Base-by-base conservation (phyloP, 2,329 filamentous ascomycete species). In the Peltaster fructicola region DNA sequence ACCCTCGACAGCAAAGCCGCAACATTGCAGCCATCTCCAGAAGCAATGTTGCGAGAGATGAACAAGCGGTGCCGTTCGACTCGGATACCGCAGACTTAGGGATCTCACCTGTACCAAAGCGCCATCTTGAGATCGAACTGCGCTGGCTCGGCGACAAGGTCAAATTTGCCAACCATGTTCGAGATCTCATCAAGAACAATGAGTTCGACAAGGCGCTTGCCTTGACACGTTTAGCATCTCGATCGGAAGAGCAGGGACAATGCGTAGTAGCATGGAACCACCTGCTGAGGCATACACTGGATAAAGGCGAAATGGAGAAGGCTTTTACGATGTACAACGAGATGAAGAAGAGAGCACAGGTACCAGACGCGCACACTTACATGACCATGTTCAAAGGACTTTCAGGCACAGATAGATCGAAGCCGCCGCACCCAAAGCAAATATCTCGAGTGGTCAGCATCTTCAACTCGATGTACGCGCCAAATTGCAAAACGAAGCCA, bases 291-390 rank as follows among this genome's bases (percentile, higher is more conserved):
- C 69, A 81, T 48, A 59, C 68, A 33, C 54, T 93, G 47, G 52
- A 62, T 20, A 57, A 68, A 13, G 58, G 66, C 20, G 61, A 62
- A 25, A 50, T 81, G 16, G 61, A 62, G 31, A 54, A 59, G 11
- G 84, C 78, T 10, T 53, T 91, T 29, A 82, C 77, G 52, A 58
- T 81, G n/a, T 93, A 72, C 55, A 92, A 93, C 49, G 85, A 95
- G 76, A 95, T 98, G 85, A 98, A 95, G 56, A 95, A 95, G 55
- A 67, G 82, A 32, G 73, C 63, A 4, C 76, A 90, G 40, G 59
- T 65, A 14, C 85, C 88, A 1, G 85, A 84, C 45, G 65, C 69
- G 3, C 67, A 74, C 40, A 93, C 88, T 0, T 93, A 78, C 45
- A 88, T 79, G 10, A 72, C 79, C 30, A 65, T 95, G 30, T 71